These are phyloP conservation scores for Boechera stricta DNA, from an alignment of 345 rosid genomes.

Conservation along the genomic window DNA sequence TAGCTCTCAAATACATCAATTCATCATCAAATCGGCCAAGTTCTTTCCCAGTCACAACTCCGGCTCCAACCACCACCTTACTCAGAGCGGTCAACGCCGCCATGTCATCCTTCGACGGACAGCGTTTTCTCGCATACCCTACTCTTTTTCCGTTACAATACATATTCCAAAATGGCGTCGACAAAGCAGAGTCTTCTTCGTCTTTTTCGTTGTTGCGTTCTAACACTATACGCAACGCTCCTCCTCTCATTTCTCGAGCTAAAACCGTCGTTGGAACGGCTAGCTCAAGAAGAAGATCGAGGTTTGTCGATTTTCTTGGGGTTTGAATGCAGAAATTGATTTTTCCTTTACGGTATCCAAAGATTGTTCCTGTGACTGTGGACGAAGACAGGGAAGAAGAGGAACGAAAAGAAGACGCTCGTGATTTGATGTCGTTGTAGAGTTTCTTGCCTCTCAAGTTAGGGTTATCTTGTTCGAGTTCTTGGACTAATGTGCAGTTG, in stretches of 20 bases:
- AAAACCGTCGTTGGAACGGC: constrained; percentile 56
- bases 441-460: constrained; percentile 38
- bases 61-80: constrained; percentile 66
- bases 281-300: constrained; percentile 61
- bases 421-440: constrained; percentile 38
- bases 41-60: constrained; percentile 57
- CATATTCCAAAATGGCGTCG: constrained; percentile 59
- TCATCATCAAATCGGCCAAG: constrained; percentile 51
- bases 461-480: constrained; percentile 41
- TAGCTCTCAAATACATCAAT: constrained; percentile 70
- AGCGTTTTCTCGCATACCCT: constrained; percentile 66
- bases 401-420: constrained; percentile 41
- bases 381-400: constrained; percentile 46
- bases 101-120: constrained; percentile 53
- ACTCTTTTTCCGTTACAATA: constrained; percentile 71
- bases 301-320: constrained; percentile 50
- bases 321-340: constrained; percentile 67
- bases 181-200: constrained; percentile 29
- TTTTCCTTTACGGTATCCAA: constrained; percentile 65
- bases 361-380: constrained; percentile 65
- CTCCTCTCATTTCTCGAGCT: constrained; percentile 76
- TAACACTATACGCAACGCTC: constrained; percentile 63
- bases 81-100: constrained; percentile 54
- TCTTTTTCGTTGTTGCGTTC: constrained; percentile 40
- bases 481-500: constrained; percentile 48